Evolutionary conservation across 768 basidiomycete species (phyloP).

Genomic region (Xerocomellus amylosporus): DNA sequence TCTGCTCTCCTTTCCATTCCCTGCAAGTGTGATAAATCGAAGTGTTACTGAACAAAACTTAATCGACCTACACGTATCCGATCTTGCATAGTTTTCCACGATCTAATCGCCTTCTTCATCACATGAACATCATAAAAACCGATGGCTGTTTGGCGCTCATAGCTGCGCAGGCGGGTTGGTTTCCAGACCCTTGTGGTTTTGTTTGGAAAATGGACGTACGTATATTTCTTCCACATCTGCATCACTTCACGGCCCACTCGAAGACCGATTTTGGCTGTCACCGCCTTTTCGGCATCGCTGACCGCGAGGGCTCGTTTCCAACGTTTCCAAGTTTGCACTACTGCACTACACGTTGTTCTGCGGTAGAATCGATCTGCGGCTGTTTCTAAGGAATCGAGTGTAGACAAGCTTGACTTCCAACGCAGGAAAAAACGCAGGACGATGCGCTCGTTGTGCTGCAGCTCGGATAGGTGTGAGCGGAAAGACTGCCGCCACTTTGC

Average conservation of each 20-base stretch:
- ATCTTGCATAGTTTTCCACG: constrained; percentile 55
- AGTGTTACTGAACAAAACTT: neutral
- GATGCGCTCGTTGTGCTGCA: constrained; percentile 47
- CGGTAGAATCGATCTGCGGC: constrained; percentile 49
- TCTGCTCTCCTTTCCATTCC: constrained; percentile 51
- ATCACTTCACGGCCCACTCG: constrained; percentile 51
- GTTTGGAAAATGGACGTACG: constrained; percentile 40
- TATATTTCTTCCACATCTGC: constrained; percentile 53
- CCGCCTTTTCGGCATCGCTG: constrained; percentile 41
- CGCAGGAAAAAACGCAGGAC: constrained; percentile 42
- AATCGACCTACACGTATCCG: constrained; percentile 48
- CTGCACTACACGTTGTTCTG: constrained; percentile 35
- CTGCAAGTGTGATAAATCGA: constrained; percentile 38
- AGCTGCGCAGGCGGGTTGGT: constrained; percentile 34
- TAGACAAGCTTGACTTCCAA: constrained; percentile 51
- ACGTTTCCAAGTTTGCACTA: constrained; percentile 48
- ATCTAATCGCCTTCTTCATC: constrained; percentile 45
- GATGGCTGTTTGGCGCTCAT: constrained; percentile 42
- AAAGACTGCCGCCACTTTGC: constrained; percentile 62
- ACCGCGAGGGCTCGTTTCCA: constrained; percentile 54
- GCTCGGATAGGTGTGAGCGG: constrained; percentile 48
- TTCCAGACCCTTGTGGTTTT: neutral
- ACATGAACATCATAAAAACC: constrained; percentile 41
- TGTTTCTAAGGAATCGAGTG: constrained; percentile 43
- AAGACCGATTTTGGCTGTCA: constrained; percentile 44